Evolutionary conservation across 2,329 filamentous ascomycete genomes (phyloP).

Genomic region (Trichoderma semiorbis): DNA sequence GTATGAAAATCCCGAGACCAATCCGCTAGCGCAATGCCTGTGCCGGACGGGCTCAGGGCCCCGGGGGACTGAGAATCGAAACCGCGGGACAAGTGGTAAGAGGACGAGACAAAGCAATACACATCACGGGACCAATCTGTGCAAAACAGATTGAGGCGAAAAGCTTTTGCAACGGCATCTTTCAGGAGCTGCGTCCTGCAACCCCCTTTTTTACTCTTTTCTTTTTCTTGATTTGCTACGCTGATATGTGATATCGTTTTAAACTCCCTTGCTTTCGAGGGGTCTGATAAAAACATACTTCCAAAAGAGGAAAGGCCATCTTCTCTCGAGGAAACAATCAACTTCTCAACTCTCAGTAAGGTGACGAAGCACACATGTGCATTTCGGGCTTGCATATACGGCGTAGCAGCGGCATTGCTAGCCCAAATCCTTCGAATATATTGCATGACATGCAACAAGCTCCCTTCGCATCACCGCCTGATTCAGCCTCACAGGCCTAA

Average conservation of each 20-base stretch:
- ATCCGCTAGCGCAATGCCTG: neutral
- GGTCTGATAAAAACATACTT: neutral
- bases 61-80: neutral
- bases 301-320: slow-evolving; percentile 21
- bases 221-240: neutral
- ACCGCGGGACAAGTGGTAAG: neutral
- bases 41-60: neutral
- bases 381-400: neutral
- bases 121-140: neutral
- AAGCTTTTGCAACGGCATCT: neutral
- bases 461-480: neutral
- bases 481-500: slow-evolving; percentile 3
- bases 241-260: neutral
- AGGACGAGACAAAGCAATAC: neutral
- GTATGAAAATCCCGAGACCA: slow-evolving; percentile 9
- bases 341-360: neutral
- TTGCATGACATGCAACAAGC: neutral
- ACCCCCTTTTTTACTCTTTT: neutral
- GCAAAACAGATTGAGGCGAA: neutral
- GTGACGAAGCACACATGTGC: neutral
- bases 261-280: slow-evolving; percentile 3
- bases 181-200: neutral
- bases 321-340: slow-evolving; percentile 25
- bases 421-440: neutral
- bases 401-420: neutral